Evolutionary conservation across 1,139 yeast genomes (phyloP).

Genomic region (Nakaseomyces nivariensis): DNA sequence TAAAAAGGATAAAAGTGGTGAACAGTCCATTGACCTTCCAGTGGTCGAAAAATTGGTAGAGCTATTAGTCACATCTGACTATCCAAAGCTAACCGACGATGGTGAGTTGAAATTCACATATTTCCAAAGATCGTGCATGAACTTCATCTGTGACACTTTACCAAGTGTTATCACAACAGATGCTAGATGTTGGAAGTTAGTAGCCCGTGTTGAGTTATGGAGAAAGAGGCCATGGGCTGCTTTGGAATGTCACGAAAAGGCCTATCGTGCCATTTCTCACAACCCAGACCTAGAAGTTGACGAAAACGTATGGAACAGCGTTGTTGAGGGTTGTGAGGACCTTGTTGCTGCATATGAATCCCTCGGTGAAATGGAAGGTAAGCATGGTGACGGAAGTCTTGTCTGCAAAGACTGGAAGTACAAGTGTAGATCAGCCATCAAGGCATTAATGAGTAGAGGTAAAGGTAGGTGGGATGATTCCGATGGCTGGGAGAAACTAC

Average conservation of each 20-base stretch:
- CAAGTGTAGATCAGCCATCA: conserved; percentile 62
- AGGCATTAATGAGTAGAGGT: conserved; percentile 74
- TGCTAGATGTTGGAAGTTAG: conserved; percentile 72
- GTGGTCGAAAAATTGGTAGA: conserved; percentile 68
- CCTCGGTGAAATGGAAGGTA: conserved; percentile 79
- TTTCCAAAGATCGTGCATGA: conserved; percentile 59
- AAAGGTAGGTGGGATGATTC: conserved; percentile 70
- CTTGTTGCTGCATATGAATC: conserved; percentile 81
- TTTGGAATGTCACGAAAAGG: conserved; percentile 77
- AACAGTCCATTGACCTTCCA: conserved; percentile 62
- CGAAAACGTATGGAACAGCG: conserved; percentile 62
- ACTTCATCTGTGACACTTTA: conserved; percentile 53
- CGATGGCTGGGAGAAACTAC: conserved; percentile 63
- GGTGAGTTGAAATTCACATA: conserved; percentile 33
- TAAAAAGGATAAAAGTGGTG: conserved; percentile 45
- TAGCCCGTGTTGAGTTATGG: conserved; percentile 83
- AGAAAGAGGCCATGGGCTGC: conserved; percentile 80
- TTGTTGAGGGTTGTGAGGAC: conserved; percentile 72
- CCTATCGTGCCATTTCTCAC: conserved; percentile 62
- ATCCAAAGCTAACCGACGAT: conserved; percentile 35
- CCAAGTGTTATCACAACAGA: conserved; percentile 64
- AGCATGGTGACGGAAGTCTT: conserved; percentile 68
- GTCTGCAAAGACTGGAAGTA: conserved; percentile 91
- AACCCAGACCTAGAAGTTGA: conserved; percentile 55
- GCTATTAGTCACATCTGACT: conserved; percentile 46